These are phyloP conservation scores for Apophysomyces variabilis DNA, from an alignment of 371 early-diverging fungal genomes.

Conservation along the genomic window DNA sequence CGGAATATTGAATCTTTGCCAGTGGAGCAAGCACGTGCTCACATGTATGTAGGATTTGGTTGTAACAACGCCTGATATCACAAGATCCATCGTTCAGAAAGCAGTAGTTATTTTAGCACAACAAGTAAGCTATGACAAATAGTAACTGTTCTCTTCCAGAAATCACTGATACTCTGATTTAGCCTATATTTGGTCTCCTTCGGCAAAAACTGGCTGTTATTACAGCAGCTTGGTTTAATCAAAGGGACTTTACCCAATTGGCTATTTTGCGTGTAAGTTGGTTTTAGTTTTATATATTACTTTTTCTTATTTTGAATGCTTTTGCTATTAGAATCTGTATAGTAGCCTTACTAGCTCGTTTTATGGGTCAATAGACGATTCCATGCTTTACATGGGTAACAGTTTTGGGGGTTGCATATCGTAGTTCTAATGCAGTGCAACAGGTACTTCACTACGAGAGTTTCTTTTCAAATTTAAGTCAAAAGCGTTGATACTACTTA, in stretches of 20 bases:
- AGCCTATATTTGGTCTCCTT: slow-evolving; percentile 80
- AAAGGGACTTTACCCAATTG: slow-evolving; percentile 77
- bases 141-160: no score
- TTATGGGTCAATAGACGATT: slow-evolving; percentile 67
- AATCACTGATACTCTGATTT: neutral
- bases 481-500: slow-evolving; percentile 76
- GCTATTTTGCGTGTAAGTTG: slow-evolving; percentile 71
- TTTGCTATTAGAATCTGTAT: slow-evolving; percentile 60
- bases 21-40: neutral
- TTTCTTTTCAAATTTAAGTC: slow-evolving; percentile 72
- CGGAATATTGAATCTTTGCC: neutral
- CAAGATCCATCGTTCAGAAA: slow-evolving; percentile 82
- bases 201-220: slow-evolving; percentile 76
- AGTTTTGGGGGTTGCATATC: neutral
- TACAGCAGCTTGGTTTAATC: slow-evolving; percentile 82
- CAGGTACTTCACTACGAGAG: slow-evolving; percentile 75
- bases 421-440: neutral
- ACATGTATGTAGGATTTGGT: slow-evolving; percentile 54
- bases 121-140: slow-evolving; percentile 43
- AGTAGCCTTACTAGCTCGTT: slow-evolving; percentile 61
- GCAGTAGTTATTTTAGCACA: slow-evolving; percentile 79
- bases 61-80: slow-evolving; percentile 76
- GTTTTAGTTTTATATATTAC: neutral
- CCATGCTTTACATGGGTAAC: slow-evolving; percentile 70
- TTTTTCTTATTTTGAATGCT: neutral